Base-by-base conservation (phyloP, 306 rosid genomes). In the Cucurbita argyrosperma region DNA sequence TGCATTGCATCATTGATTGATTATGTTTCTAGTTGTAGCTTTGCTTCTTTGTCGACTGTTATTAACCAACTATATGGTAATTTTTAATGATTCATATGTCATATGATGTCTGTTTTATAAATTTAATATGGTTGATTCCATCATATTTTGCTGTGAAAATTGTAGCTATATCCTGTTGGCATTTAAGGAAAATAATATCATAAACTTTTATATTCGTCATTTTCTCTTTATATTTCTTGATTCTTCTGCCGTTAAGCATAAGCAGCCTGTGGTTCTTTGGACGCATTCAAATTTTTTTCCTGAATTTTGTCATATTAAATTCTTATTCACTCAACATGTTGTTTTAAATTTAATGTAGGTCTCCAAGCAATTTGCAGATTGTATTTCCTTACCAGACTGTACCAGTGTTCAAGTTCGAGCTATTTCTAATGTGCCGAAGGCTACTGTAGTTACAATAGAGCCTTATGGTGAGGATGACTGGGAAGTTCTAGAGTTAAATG, bases 401-500 rank as follows among this genome's bases (percentile, higher is more conserved):
- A 52, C 82, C 21, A 57, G 14, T 21, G 96, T 93, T 79, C 83
- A 85, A 73, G 97, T 93, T 26, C 88, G 84, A 71, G 97, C 78
- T 39, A 79, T 84, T 74, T 75, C 84, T n/a, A 84, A 76, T 63
- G 90, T 89, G 26, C 80, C 86, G 0, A 87, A 86, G 70, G 97
- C 98, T 66, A 84, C 90, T 78, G 73, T 79, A 10, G 86, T 93
- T 18, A 79, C 88, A 2, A 78, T 93, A 7, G 96, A 90, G 72
- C 98, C 98, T 5, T 67, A 77, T 47, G 82, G 87, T 1, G 98
- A 90, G 79, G 98, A 93, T 80, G 98, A 93, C 56, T 93, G 98
- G 98, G 98, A 93, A 74, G 90, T 93, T 47, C 50, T 93, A 85
- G 98, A 90, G 84, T 91, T 93, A 43, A 90, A 90, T 62, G 79